phyloP scores from a whole-genome alignment of 345 rosid species.

The Barbarea vulgaris region DNA sequence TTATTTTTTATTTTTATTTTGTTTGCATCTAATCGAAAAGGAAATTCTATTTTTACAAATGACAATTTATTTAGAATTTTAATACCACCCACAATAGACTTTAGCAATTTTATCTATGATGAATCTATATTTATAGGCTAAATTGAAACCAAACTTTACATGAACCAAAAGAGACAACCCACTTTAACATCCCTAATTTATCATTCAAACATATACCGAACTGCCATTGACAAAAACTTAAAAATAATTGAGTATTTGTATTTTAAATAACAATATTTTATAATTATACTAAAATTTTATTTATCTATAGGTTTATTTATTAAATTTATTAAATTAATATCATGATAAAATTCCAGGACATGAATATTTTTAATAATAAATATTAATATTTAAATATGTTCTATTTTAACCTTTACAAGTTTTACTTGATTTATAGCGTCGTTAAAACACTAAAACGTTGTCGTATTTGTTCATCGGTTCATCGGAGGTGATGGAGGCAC shows the following conservation, averaged over 20 bases:
- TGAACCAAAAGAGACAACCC: background rate
- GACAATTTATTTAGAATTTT: background rate
- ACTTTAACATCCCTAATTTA: background rate
- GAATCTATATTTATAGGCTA: background rate
- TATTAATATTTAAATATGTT: no score
- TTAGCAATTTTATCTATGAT: background rate
- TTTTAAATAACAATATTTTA: background rate
- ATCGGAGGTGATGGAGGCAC: slow-evolving; percentile 47
- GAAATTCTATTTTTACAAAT: background rate
- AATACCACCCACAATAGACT: no score
- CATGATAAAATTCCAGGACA: background rate
- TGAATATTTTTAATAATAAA: background rate
- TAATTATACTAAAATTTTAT: no score
- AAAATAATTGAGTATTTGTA: background rate
- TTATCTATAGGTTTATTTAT: no score
- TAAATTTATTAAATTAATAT: no score
- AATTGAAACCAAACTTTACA: background rate
- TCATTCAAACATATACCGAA: background rate
- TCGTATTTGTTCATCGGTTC: background rate
- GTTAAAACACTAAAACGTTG: background rate
- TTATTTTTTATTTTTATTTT: no score
- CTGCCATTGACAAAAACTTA: background rate
- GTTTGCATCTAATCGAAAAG: no score
- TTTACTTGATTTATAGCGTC: background rate
- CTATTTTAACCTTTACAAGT: no score